Evolutionary conservation across 2,329 filamentous ascomycete species (phyloP), one percentile per base, ranked within the genome.

Genomic region (Magnaporthiopsis poae): DNA sequence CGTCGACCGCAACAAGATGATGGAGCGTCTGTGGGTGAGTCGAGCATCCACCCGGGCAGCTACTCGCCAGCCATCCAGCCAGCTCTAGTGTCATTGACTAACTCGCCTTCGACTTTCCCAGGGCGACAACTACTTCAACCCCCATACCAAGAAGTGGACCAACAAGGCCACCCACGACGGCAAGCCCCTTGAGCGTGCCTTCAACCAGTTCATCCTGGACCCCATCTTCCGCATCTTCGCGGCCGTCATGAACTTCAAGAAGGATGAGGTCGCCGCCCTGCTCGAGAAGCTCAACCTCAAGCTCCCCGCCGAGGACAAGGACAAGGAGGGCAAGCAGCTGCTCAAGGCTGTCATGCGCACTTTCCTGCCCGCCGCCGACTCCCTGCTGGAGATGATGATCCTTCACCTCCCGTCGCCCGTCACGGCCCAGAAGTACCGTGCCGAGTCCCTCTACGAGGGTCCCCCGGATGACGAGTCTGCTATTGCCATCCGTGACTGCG

Each of bases 1-100:
- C 90, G 95, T 99, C 75, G 94, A 99, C 89, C 93, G 93, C 82
- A 90, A 89, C 85, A 98, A 98, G 92, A 97, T 99, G 95, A 96
- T 98, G 91, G 92, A 97, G 86, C 92, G 95, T 89, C 92, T 99
- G 74, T 99, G 95, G 95, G 89, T 91, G 82, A 80, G 87, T 65
- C 21, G n/a, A 46, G 21, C 21, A n/a, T n/a, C n/a, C 27, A 25
- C 12, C 29, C 59, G 27, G 27, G 27, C 27, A 31, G 31, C 27
- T 5, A 46, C 46, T 27, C 5, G 25, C 7, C 33, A 29, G 39
- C 39, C 21, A 27, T 4, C 4, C 15, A 7, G 21, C 35, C 35
- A 7, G 33, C 31, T 59, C 36, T n/a, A 1, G 46, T 21, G 1
- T 76, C 69, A 56, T 60, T 60, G n/a, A 31, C n/a, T 31, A 60